A percentile compares a stretch with the other conserved stretches of the same genome.
Evolutionary conservation across 2,329 filamentous ascomycete genomes (phyloP).

Genomic region (Colletotrichum theobromicola): DNA sequence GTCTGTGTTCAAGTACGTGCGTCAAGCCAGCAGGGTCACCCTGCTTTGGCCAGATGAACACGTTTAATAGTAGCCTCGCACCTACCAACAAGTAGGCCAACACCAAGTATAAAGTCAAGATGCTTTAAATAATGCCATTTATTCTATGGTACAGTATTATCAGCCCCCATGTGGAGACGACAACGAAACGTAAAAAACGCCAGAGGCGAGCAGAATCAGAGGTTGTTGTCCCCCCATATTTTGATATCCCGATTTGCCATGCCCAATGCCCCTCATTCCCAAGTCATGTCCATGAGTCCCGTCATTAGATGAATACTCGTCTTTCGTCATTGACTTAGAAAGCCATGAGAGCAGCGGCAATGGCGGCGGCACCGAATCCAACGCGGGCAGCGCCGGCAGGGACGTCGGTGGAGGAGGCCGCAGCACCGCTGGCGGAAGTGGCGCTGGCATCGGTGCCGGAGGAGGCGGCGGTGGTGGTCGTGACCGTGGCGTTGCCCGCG

Average conservation of each 20-base stretch:
- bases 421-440: conserved; percentile 36
- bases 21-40: rapidly evolving
- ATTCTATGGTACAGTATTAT: conserved; percentile 1
- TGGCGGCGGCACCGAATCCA: conserved; percentile 9
- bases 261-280: neutral
- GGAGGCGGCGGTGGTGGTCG: neutral
- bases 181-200: neutral
- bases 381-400: conserved; percentile 10
- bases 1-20: neutral
- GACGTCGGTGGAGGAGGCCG: conserved; percentile 8
- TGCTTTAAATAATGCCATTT: neutral
- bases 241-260: neutral
- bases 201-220: neutral
- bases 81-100: neutral
- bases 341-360: conserved; percentile 14
- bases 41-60: rapidly evolving
- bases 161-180: neutral
- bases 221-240: neutral
- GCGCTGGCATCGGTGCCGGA: conserved; percentile 41
- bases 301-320: neutral
- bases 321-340: neutral
- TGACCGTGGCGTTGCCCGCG: neutral
- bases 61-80: neutral
- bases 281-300: neutral
- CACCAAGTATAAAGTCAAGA: rapidly evolving